Conservation (phyloP, 2,329 filamentous ascomycete genomes). For the Colletotrichum tamarilloi region DNA sequence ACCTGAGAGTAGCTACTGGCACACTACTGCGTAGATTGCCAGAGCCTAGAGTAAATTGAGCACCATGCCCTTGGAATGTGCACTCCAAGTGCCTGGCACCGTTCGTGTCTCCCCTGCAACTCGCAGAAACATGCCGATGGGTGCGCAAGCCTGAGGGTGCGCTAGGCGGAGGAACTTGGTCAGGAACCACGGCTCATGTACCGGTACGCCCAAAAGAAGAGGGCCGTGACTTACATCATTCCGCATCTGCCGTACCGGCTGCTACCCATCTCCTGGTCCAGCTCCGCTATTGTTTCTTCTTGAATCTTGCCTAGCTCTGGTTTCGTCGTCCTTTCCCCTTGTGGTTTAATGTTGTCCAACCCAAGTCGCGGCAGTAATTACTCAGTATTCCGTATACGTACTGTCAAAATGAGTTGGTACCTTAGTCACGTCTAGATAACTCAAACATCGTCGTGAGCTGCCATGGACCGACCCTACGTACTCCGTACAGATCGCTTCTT, state of each 20-base stretch:
- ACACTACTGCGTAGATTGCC: too few species aligned
- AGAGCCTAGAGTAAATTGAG: neutral
- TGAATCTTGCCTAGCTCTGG: conserved; percentile 4
- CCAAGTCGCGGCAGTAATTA: neutral
- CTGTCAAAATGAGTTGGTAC: neutral
- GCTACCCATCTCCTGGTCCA: neutral
- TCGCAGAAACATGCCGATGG: conserved; percentile 22
- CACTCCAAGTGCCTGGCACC: conserved; percentile 9
- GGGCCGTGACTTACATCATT: neutral
- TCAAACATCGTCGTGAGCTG: too few species aligned
- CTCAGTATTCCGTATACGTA: neutral
- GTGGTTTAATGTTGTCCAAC: neutral
- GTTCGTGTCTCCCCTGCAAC: conserved; percentile 13
- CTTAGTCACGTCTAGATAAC: neutral
- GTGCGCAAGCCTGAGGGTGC: neutral
- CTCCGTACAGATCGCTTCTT: too few species aligned
- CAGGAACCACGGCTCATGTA: neutral
- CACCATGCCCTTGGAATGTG: neutral
- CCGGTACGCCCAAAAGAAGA: neutral
- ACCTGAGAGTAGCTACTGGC: too few species aligned
- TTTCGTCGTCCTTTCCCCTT: conserved; percentile 9
- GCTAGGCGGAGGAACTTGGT: conserved; percentile 5
- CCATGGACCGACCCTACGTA: too few species aligned
- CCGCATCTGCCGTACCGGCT: neutral
- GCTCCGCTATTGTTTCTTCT: conserved; percentile 22